Conservation (phyloP, 345 rosid species). For the Alliaria petiolata region DNA sequence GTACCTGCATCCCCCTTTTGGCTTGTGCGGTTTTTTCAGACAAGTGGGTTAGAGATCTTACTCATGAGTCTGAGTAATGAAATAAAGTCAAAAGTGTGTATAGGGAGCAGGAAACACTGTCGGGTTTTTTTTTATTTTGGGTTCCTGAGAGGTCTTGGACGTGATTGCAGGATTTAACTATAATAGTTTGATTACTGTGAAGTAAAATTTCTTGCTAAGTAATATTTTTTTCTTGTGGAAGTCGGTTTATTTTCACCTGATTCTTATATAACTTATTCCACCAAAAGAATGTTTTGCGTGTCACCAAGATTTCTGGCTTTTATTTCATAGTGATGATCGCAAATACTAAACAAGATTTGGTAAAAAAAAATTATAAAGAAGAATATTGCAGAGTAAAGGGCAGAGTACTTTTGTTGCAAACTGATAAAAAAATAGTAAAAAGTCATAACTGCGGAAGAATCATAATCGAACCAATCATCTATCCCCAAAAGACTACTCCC, state of each 20-base stretch:
- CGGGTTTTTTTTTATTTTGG: slow-evolving; percentile 24
- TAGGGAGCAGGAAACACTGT: slow-evolving; percentile 19
- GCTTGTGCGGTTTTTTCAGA: slow-evolving; percentile 26
- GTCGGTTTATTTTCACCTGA: background rate
- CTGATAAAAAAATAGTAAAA: too few relatives aligned
- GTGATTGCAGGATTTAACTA: slow-evolving; percentile 22
- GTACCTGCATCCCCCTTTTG: slow-evolving; percentile 31
- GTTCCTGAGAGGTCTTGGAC: slow-evolving; percentile 23
- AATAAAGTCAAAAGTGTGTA: slow-evolving; percentile 14
- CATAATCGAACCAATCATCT: too few relatives aligned
- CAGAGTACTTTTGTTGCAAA: too few relatives aligned
- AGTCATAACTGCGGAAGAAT: too few relatives aligned
- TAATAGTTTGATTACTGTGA: slow-evolving; percentile 28
- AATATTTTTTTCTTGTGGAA: background rate
- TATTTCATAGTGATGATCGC: background rate
- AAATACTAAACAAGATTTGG: too few relatives aligned
- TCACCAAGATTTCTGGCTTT: background rate
- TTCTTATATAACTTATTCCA: background rate
- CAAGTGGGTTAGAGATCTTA: slow-evolving; percentile 24
- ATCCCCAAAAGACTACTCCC: too few relatives aligned
- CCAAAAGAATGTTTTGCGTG: background rate
- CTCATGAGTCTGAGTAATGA: slow-evolving; percentile 24
- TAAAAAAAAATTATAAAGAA: too few relatives aligned
- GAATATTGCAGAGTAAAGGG: too few relatives aligned
- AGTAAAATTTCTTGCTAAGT: slow-evolving; percentile 3